phyloP scores from a whole-genome alignment of 2,329 filamentous ascomycete genomes.

The Tricladium varicosporioides region DNA sequence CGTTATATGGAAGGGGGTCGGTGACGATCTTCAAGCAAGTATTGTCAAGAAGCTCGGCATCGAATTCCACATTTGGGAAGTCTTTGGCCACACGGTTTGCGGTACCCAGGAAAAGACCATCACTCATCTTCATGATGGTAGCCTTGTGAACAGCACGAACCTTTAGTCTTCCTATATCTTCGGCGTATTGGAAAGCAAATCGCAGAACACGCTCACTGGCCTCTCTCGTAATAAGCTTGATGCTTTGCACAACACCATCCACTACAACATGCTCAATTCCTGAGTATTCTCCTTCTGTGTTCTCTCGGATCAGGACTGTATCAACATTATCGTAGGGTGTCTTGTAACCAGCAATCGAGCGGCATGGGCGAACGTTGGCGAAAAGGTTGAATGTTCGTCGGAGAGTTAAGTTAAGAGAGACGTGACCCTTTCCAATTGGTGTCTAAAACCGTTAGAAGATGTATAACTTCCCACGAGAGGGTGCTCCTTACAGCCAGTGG shows the following conservation, averaged over 20 bases:
- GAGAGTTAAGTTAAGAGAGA: slow-evolving; percentile 97
- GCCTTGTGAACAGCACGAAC: slow-evolving; percentile 99
- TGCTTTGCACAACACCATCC: slow-evolving; percentile 96
- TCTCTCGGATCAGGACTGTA: slow-evolving; percentile 97
- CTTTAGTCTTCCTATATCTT: slow-evolving; percentile 91
- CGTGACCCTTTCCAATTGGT: slow-evolving; percentile 96
- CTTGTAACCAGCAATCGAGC: slow-evolving; percentile 95
- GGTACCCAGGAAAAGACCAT: slow-evolving; percentile 93
- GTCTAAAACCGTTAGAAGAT: slow-evolving; percentile 53
- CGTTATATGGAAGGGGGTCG: slow-evolving; percentile 94
- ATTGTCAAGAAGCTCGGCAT: slow-evolving; percentile 98
- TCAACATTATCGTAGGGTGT: slow-evolving; percentile 97
- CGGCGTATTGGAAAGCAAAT: slow-evolving; percentile 97
- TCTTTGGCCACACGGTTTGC: slow-evolving; percentile 87
- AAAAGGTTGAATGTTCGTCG: slow-evolving; percentile 99
- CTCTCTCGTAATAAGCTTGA: slow-evolving; percentile 97
- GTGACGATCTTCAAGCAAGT: slow-evolving; percentile 98
- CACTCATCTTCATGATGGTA: slow-evolving; percentile 99
- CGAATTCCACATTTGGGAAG: slow-evolving; percentile 93
- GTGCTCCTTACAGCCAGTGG: slow-evolving; percentile 76
- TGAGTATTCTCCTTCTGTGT: slow-evolving; percentile 99
- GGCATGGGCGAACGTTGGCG: slow-evolving; percentile 97
- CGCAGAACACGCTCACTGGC: slow-evolving; percentile 93
- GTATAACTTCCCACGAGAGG: slow-evolving; percentile 12
- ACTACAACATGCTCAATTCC: slow-evolving; percentile 98